phyloP scores from a whole-genome alignment of 1,139 yeast species.

The Protomyces gravidus region DNA sequence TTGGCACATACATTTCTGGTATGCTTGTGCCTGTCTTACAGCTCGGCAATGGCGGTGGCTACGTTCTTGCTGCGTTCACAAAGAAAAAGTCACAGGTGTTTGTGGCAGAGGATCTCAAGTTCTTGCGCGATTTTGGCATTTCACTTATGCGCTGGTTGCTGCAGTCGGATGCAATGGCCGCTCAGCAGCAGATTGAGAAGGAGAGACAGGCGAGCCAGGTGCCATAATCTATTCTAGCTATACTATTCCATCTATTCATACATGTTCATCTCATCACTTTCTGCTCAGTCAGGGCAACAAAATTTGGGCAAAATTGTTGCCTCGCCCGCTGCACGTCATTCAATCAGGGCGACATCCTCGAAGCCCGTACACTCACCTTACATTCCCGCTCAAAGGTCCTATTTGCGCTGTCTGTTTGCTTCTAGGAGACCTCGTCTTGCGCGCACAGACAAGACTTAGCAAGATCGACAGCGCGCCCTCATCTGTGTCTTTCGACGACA shows the following conservation, averaged over 20 bases:
- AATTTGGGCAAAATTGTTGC: too few relatives aligned
- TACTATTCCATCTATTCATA: too few relatives aligned
- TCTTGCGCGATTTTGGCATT: slow-evolving; percentile 25
- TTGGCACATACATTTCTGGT: slow-evolving; percentile 25
- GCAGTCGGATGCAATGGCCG: slow-evolving; percentile 26
- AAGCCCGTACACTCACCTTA: too few relatives aligned
- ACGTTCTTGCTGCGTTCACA: slow-evolving; percentile 28
- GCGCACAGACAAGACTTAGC: too few relatives aligned
- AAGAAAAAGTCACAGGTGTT: slow-evolving; percentile 25
- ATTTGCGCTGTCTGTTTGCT: background rate
- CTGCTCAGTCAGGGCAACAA: too few relatives aligned
- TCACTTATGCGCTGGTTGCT: slow-evolving; percentile 22
- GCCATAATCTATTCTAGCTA: too few relatives aligned
- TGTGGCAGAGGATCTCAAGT: slow-evolving; percentile 27
- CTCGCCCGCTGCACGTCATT: too few relatives aligned
- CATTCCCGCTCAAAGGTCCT: background rate
- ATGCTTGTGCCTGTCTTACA: slow-evolving; percentile 27
- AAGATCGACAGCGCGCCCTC: too few relatives aligned
- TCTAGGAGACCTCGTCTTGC: too few relatives aligned
- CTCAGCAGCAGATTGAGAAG: background rate
- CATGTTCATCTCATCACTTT: too few relatives aligned
- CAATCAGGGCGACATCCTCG: too few relatives aligned
- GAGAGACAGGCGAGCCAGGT: background rate
- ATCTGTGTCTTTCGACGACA: background rate
- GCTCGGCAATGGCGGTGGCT: slow-evolving; percentile 22